Conservation (phyloP, 1,284 basidiomycete genomes). For the Austroboletus novae-zelandiae region DNA sequence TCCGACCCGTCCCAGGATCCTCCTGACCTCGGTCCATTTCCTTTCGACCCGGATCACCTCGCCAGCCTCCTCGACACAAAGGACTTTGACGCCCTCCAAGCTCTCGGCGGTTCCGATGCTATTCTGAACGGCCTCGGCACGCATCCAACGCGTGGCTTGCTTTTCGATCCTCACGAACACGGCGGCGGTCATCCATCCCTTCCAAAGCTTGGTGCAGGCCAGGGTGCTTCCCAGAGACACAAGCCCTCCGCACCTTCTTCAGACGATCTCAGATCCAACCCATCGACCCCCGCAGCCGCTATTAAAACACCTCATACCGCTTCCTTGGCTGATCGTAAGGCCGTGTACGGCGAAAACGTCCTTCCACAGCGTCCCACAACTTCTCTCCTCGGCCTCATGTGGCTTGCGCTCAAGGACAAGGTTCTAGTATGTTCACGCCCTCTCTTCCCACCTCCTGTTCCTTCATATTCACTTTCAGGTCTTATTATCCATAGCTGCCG, state of each 20-base stretch:
- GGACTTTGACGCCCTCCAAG: conserved; percentile 62
- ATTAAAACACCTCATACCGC: conserved; percentile 45
- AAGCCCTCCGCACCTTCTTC: neutral
- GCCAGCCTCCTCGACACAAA: conserved; percentile 92
- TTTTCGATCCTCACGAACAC: neutral
- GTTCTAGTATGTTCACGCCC: conserved; percentile 64
- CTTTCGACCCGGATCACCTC: conserved; percentile 71
- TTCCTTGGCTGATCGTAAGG: conserved; percentile 60
- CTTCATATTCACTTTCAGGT: conserved; percentile 48
- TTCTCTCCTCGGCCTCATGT: conserved; percentile 84
- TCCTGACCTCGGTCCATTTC: conserved; percentile 69
- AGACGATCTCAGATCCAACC: conserved; percentile 38
- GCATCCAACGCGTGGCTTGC: conserved; percentile 55
- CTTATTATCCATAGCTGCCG: conserved; percentile 86
- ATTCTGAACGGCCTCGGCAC: conserved; percentile 79
- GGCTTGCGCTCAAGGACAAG: conserved; percentile 93
- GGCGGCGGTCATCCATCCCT: conserved; percentile 9
- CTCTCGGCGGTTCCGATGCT: conserved; percentile 72
- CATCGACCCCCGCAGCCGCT: neutral
- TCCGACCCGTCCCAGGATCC: conserved; percentile 53
- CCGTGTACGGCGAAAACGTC: conserved; percentile 83
- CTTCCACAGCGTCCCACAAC: conserved; percentile 81
- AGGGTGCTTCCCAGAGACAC: conserved; percentile 41
- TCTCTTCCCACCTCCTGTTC: neutral
- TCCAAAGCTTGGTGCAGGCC: conserved; percentile 34